These are phyloP conservation scores for Pterocarpus santalinus DNA, from an alignment of 306 rosid genomes.

Conservation along the genomic window DNA sequence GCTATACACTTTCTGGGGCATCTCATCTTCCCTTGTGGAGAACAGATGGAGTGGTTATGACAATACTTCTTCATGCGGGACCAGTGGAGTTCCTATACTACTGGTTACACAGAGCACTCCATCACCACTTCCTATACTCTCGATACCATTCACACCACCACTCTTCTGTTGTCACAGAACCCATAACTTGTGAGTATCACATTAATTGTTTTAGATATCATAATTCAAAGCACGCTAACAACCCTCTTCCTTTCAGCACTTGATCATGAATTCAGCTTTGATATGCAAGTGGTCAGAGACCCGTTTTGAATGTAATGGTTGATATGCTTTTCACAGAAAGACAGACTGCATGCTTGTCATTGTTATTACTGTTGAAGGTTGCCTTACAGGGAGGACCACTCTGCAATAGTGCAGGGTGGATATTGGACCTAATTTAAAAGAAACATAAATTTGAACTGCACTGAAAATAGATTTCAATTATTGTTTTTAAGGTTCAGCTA, in stretches of 20 bases:
- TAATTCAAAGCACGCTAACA: conserved; percentile 19
- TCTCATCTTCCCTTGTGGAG: conserved; percentile 59
- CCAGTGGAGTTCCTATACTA: conserved; percentile 78
- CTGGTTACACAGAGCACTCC: conserved; percentile 83
- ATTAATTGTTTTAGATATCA: background rate
- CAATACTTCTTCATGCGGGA: conserved; percentile 57
- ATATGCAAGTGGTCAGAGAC: background rate
- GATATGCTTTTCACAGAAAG: background rate
- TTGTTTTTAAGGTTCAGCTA: no score
- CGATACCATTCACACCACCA: conserved; percentile 76
- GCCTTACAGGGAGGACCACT: no score
- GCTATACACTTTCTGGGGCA: conserved; percentile 17
- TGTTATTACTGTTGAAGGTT: no score
- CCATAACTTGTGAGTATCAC: conserved; percentile 50
- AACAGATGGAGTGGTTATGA: conserved; percentile 58
- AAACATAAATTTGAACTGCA: no score
- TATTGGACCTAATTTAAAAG: no score
- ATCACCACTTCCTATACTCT: conserved; percentile 76
- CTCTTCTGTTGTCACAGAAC: conserved; percentile 60
- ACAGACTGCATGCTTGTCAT: no score
- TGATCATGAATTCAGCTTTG: background rate
- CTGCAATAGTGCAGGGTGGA: no score
- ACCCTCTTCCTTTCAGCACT: background rate
- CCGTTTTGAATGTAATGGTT: no score
- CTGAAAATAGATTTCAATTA: no score